A percentile compares a stretch with the other conserved stretches of the same genome.
Conservation (phyloP, 495 filamentous ascomycete species). For the Sordaria brevicollis region DNA sequence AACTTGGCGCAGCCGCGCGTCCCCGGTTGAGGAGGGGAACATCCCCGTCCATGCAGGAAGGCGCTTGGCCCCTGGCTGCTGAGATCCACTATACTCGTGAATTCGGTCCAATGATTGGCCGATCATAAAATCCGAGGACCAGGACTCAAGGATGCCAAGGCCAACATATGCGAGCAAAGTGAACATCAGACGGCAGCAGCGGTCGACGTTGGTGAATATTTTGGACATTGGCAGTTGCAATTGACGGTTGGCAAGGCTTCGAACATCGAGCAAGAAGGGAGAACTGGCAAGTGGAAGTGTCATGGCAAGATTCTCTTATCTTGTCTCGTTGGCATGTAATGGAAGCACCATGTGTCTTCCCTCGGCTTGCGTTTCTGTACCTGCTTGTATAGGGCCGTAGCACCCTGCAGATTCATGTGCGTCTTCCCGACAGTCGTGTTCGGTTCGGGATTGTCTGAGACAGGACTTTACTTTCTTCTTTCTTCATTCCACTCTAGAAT, state of each 20-base stretch:
- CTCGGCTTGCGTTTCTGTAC: not conserved
- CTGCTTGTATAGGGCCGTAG: not conserved
- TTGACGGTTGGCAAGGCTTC: not conserved
- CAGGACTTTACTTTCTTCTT: not conserved
- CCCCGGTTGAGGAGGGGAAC: not conserved
- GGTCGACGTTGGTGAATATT: not conserved
- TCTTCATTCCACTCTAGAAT: not conserved
- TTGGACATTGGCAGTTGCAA: not conserved
- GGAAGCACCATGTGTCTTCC: not conserved
- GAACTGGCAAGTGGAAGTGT: too few relatives aligned
- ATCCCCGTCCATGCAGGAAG: not conserved
- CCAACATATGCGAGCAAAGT: not conserved
- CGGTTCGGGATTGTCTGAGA: not conserved
- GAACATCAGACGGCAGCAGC: not conserved
- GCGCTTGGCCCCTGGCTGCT: not conserved
- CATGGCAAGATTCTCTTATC: too few relatives aligned
- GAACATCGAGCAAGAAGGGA: not conserved
- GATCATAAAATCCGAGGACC: not conserved
- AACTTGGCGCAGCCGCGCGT: not conserved
- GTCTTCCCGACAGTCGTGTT: not conserved
- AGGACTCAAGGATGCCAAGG: not conserved
- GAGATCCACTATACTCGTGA: not conserved
- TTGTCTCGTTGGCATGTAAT: not conserved
- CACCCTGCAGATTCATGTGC: not conserved
- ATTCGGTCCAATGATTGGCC: not conserved